Percentiles rank a stretch among this genome's conserved stretches.
Conservation (phyloP, 441 rosid species). For the Gossypium schwendimanii region DNA sequence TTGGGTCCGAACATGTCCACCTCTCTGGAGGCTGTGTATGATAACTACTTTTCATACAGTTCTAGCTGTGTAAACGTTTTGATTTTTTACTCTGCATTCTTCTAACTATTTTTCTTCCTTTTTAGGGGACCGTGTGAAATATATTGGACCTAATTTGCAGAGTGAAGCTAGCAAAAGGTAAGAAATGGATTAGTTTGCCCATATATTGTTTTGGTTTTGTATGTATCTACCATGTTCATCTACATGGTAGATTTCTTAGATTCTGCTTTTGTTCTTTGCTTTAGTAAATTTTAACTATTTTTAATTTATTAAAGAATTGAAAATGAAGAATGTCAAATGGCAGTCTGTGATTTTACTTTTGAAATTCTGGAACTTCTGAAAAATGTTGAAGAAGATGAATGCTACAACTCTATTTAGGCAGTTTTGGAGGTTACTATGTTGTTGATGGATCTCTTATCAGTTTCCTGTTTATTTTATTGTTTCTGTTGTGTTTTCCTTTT, state of each 20-base stretch:
- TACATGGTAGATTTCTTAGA: background rate
- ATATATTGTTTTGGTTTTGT: background rate
- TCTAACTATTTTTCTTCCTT: slow-evolving; percentile 3
- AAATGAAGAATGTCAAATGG: background rate
- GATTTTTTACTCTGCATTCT: slow-evolving; percentile 9
- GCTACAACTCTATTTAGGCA: background rate
- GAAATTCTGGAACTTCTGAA: background rate
- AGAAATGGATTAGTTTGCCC: slow-evolving; percentile 2
- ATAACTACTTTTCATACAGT: background rate
- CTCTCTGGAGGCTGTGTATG: background rate
- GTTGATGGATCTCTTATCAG: background rate
- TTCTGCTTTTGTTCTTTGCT: background rate
- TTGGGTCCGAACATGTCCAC: background rate
- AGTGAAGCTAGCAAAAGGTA: slow-evolving; percentile 64
- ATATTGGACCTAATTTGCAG: slow-evolving; percentile 51
- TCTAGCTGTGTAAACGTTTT: background rate
- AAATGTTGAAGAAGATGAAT: slow-evolving; percentile 1
- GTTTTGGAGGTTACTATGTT: background rate
- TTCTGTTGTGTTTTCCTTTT: background rate
- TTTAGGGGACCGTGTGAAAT: slow-evolving; percentile 86
- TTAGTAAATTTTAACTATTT: background rate
- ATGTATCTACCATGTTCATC: background rate
- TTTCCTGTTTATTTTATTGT: background rate
- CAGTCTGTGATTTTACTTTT: background rate
- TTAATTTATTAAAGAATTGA: background rate